Conservation (phyloP, 129 eudicot species). For the Calendula officinalis region DNA sequence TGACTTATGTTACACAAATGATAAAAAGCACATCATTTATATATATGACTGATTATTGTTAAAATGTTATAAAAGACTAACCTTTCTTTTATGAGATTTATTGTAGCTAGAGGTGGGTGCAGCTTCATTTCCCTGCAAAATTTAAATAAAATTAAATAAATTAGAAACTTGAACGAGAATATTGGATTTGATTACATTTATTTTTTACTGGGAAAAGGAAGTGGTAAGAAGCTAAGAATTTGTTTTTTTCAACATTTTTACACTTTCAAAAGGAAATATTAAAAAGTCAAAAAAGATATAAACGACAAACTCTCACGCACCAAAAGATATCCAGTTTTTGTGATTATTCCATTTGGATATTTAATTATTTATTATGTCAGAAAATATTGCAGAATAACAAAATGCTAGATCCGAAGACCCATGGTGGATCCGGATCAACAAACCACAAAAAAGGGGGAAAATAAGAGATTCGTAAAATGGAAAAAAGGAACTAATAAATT, state of each 20-base stretch:
- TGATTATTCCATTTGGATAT: conserved; percentile 15
- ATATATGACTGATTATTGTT: too few relatives aligned
- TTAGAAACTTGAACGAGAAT: neutral
- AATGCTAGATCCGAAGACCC: conserved; percentile 8
- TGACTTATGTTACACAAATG: too few relatives aligned
- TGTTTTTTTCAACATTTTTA: neutral
- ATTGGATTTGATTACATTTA: neutral
- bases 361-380: neutral
- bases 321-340: conserved; percentile 20
- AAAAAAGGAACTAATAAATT: neutral
- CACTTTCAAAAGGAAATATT: neutral
- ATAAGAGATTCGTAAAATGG: too few relatives aligned
- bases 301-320: conserved; percentile 41
- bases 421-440: conserved; percentile 18
- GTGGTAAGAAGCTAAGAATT: neutral
- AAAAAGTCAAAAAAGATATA: conserved; percentile 17
- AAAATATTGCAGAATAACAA: neutral
- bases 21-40: neutral
- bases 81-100: conserved; percentile 49
- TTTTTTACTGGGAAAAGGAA: neutral
- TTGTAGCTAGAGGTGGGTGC: conserved; percentile 30
- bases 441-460: neutral
- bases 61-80: neutral
- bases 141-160: neutral
- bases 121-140: conserved; percentile 48